A percentile compares a stretch with the other conserved stretches of the same genome.
Conservation (phyloP, 2,329 filamentous ascomycete species). For the Hymenoscyphus fructigenus region DNA sequence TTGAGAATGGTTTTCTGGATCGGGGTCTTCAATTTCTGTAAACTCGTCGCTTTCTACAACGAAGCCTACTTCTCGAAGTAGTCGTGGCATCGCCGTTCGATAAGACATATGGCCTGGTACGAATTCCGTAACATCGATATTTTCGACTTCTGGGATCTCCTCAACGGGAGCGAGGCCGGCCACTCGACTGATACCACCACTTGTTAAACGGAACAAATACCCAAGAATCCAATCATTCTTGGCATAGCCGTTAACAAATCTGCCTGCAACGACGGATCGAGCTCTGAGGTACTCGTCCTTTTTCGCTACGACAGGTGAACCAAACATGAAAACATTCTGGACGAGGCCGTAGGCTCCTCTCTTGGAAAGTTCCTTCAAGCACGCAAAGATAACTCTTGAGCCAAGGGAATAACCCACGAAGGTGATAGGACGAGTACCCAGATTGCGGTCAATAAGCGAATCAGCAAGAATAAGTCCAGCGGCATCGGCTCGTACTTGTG, state of each 20-base stretch:
- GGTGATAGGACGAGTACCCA: conserved; percentile 88
- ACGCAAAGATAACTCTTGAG: conserved; percentile 88
- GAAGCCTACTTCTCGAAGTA: conserved; percentile 89
- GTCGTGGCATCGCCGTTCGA: conserved; percentile 82
- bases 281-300: conserved; percentile 83
- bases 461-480: conserved; percentile 92
- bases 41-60: conserved; percentile 91
- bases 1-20: conserved; percentile 87
- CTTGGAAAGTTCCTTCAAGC: conserved; percentile 79
- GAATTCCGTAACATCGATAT: conserved; percentile 80
- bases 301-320: conserved; percentile 87
- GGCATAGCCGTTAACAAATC: conserved; percentile 93
- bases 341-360: conserved; percentile 83
- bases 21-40: conserved; percentile 92
- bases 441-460: conserved; percentile 85
- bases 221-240: conserved; percentile 96
- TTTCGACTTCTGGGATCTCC: conserved; percentile 78
- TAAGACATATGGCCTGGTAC: conserved; percentile 97
- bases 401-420: conserved; percentile 94
- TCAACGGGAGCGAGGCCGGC: conserved; percentile 80
- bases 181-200: conserved; percentile 84
- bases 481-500: conserved; percentile 81
- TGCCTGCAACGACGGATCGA: conserved; percentile 81
- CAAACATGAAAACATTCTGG: conserved; percentile 95
- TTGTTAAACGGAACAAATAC: conserved; percentile 93